These are phyloP conservation scores for Tuctoria greenei DNA, from an alignment of 176 grass and related monocot species.

Conservation along the genomic window DNA sequence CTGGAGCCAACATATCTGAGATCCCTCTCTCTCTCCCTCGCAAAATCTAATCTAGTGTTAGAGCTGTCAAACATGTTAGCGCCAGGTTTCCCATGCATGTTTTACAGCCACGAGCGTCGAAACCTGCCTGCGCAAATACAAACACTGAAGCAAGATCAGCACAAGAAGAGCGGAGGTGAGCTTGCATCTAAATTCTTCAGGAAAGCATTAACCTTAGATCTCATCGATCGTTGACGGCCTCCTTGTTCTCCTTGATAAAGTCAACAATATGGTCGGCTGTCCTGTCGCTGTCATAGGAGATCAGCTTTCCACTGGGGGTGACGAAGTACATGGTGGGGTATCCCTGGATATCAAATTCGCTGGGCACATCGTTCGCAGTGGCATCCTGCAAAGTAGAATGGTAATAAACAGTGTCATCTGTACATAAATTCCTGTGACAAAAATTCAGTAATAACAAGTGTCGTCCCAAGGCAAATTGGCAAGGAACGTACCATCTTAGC, in stretches of 20 bases:
- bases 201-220: too few relatives aligned
- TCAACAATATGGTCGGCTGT: slow-evolving; percentile 56
- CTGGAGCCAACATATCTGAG: background rate
- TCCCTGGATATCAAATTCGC: slow-evolving; percentile 59
- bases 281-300: slow-evolving; percentile 54
- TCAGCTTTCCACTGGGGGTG: slow-evolving; percentile 65
- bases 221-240: slow-evolving; percentile 1
- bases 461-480: background rate
- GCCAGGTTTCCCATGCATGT: too few relatives aligned
- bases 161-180: too few relatives aligned
- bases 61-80: slow-evolving; percentile 40
- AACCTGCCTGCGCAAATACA: background rate
- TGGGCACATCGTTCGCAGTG: slow-evolving; percentile 70
- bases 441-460: background rate
- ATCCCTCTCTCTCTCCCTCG: background rate
- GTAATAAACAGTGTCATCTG: background rate
- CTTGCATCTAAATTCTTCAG: slow-evolving; percentile 41
- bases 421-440: background rate
- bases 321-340: slow-evolving; percentile 90
- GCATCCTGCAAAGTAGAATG: slow-evolving; percentile 55
- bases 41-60: slow-evolving; percentile 47
- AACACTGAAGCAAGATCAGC: too few relatives aligned
- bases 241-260: slow-evolving; percentile 74
- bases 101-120: slow-evolving; percentile 22
- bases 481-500: slow-evolving; percentile 77